phyloP scores from a whole-genome alignment of 805 yeast genomes.

The Yarrowia yakushimensis region DNA sequence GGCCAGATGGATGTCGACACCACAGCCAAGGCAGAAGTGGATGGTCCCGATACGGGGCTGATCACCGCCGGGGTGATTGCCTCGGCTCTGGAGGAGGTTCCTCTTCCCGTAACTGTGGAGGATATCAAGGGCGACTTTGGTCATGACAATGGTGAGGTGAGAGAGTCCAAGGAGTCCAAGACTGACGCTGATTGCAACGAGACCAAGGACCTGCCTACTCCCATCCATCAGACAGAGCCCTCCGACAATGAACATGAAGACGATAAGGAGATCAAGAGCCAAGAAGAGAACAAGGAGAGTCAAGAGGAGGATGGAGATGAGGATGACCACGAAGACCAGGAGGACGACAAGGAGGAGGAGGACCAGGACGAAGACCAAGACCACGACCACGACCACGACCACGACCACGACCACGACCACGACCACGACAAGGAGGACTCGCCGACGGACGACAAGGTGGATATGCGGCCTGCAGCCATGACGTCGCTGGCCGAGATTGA shows the following conservation, averaged over 20 bases:
- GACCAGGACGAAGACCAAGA: slow-evolving; percentile 35
- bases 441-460: slow-evolving; percentile 35
- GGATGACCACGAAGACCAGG: slow-evolving; percentile 27
- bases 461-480: slow-evolving; percentile 58
- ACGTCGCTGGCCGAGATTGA: slow-evolving; percentile 76
- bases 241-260: slow-evolving; percentile 28
- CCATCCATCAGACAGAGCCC: neutral
- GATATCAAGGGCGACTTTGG: neutral
- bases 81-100: neutral
- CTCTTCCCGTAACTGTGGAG: neutral
- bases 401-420: slow-evolving; percentile 27
- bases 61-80: neutral
- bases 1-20: neutral
- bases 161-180: neutral
- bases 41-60: neutral
- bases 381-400: slow-evolving; percentile 29
- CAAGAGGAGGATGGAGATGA: slow-evolving; percentile 27
- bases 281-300: slow-evolving; percentile 28
- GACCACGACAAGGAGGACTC: slow-evolving; percentile 28
- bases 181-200: neutral
- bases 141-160: neutral
- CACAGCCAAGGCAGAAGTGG: neutral
- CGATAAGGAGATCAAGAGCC: slow-evolving; percentile 26
- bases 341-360: slow-evolving; percentile 32
- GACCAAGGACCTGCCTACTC: neutral